A percentile compares a stretch with the other conserved stretches of the same genome.
phyloP scores from a whole-genome alignment of 306 rosid species.

The Mucuna pruriens region DNA sequence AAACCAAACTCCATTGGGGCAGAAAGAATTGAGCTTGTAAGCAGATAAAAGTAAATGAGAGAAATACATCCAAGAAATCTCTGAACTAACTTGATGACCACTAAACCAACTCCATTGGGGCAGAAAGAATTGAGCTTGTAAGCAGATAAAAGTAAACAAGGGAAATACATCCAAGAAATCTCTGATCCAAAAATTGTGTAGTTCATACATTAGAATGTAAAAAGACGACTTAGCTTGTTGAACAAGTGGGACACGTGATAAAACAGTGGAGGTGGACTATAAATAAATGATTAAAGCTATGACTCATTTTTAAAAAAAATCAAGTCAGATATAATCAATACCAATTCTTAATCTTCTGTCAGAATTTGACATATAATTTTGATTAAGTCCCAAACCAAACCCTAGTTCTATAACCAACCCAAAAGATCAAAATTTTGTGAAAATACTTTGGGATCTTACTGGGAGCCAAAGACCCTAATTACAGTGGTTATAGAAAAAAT shows the following conservation, averaged over 20 bases:
- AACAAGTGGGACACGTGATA: no score
- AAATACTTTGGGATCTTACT: no score
- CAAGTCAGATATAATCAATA: not conserved
- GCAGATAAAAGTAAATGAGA: not conserved
- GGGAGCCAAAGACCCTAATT: no score
- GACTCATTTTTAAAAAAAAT: not conserved
- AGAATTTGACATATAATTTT: not conserved
- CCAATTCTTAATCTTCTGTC: not conserved
- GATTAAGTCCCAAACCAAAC: no score
- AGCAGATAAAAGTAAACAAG: not conserved
- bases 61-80: constrained; percentile 2
- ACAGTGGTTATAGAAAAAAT: no score
- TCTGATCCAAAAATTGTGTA: not conserved
- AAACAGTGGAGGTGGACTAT: not conserved
- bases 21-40: not conserved
- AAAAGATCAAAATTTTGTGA: no score
- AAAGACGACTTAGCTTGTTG: not conserved
- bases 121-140: not conserved
- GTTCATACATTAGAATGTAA: not conserved
- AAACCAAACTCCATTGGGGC: no score
- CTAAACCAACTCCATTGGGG: no score
- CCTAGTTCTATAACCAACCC: no score
- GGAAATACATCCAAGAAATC: constrained; percentile 3
- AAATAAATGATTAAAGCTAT: not conserved
- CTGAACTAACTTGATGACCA: no score